phyloP scores from a whole-genome alignment of 2,329 filamentous ascomycete species.

The Harringtonia aguacate region DNA sequence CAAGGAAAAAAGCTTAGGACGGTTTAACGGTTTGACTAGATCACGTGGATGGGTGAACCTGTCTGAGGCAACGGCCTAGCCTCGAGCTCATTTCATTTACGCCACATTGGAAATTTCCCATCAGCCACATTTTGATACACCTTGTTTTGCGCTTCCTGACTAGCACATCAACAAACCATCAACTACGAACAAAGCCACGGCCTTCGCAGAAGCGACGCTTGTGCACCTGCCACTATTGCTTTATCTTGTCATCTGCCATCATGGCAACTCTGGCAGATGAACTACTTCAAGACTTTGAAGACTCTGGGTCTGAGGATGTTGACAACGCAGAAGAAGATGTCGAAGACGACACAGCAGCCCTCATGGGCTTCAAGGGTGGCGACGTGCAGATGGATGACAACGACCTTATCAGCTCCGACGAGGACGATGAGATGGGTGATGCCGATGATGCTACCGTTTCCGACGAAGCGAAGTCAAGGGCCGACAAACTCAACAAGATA shows the following conservation, averaged over 20 bases:
- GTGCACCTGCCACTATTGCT: background rate
- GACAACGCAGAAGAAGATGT: slow-evolving; percentile 44
- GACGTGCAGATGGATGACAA: slow-evolving; percentile 51
- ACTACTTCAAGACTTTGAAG: slow-evolving; percentile 82
- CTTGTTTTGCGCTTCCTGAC: too few relatives aligned
- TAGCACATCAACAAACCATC: too few relatives aligned
- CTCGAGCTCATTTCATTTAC: too few relatives aligned
- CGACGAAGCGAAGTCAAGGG: slow-evolving; percentile 63
- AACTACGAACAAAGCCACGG: too few relatives aligned
- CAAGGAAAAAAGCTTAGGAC: too few relatives aligned
- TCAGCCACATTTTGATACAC: too few relatives aligned
- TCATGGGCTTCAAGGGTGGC: slow-evolving; percentile 24
- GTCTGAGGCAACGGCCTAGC: too few relatives aligned
- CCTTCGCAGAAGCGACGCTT: background rate
- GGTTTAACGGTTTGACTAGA: too few relatives aligned
- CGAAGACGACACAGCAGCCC: slow-evolving; percentile 28
- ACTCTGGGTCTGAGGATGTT: slow-evolving; percentile 68
- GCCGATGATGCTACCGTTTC: slow-evolving; percentile 44
- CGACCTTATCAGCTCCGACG: slow-evolving; percentile 45
- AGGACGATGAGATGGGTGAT: slow-evolving; percentile 47
- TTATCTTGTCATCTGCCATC: background rate
- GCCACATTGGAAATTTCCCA: too few relatives aligned
- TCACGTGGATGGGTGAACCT: too few relatives aligned
- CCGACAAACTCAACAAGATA: slow-evolving; percentile 73
- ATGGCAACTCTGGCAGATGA: slow-evolving; percentile 94